Base-by-base conservation (phyloP, 83 land plant genomes). In the Picea abies region DNA sequence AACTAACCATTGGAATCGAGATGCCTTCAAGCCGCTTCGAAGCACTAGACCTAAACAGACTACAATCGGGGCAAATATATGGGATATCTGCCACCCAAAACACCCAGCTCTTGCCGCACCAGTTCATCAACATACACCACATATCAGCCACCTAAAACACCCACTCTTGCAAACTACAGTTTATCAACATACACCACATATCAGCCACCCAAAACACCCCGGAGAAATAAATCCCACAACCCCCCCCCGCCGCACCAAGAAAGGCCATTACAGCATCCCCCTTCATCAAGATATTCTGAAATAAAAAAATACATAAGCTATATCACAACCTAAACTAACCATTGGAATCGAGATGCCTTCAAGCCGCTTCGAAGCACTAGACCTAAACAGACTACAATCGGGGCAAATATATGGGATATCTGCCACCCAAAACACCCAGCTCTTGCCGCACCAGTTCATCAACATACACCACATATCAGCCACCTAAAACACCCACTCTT, bases 231-330 rank as follows among this genome's bases (percentile, higher is more conserved):
- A 29, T 35, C 25, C 1, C 64, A 41, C 41, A 6, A 7, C 3
- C n/a, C 56, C 23, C 29, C 37, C 22, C 14, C 15, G 60, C 60
- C 3, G 15, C 60, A 12, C 14, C 60, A 56, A 56, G 60, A 20
- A 60, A 78, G 64, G 41, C 44, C 41, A 60, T 58, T 7, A 78
- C 64, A 29, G 44, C 64, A 64, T 1, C 17, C n/a, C n/a, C 90
- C 94, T 85, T 96, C 98, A 90, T 96, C 98, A 81, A 73, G 83
- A 87, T 96, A 96, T 75, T 96, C 98, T 96, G 97, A 88, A 94
- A 93, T 73, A 16, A 64, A 60, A 44, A 79, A 79, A 66, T 68
- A 39, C 29, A 39, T 60, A 66, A 84, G 26, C 63, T 35, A 58
- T 20, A 84, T 69, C 82, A 83, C 61, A 83, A 80, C 60, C 35